phyloP scores from a whole-genome alignment of 371 early-diverging fungal genomes.

The Mycotypha africana region DNA sequence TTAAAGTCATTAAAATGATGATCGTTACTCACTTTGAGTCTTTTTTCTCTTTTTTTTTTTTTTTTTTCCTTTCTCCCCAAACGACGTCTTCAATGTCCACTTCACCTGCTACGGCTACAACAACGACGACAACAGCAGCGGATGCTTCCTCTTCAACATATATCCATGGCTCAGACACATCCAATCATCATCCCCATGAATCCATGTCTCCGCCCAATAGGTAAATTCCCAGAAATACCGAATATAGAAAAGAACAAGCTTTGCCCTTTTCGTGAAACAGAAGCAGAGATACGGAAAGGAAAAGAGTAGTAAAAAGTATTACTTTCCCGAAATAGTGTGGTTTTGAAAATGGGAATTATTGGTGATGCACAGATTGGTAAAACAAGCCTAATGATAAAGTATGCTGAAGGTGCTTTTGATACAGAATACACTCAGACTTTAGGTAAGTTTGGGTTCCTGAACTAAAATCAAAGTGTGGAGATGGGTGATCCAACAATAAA shows the following conservation, averaged over 20 bases:
- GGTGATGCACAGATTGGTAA: slow-evolving; percentile 99
- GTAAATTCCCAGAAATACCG: not conserved
- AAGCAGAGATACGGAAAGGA: too few species aligned
- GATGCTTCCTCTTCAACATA: not conserved
- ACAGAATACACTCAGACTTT: slow-evolving; percentile 96
- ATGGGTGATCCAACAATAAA: too few species aligned
- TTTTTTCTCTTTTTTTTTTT: too few species aligned
- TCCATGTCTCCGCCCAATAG: slow-evolving; percentile 3
- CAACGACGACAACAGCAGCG: not conserved
- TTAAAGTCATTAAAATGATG: too few species aligned
- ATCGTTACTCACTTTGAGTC: too few species aligned
- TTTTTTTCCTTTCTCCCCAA: not conserved
- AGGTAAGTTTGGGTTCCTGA: too few species aligned
- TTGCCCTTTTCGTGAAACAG: too few species aligned
- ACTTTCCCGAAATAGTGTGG: slow-evolving; percentile 52
- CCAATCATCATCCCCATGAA: too few species aligned
- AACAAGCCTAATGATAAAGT: slow-evolving; percentile 97
- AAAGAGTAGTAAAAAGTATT: too few species aligned
- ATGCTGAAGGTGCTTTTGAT: slow-evolving; percentile 95
- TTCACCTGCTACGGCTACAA: not conserved
- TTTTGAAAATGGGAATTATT: slow-evolving; percentile 96
- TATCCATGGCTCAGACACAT: not conserved
- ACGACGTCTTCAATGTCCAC: not conserved
- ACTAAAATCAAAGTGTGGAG: too few species aligned
- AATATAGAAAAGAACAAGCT: not conserved